phyloP scores from a whole-genome alignment of 139 green algal genomes.

The Dunaliella primolecta region DNA sequence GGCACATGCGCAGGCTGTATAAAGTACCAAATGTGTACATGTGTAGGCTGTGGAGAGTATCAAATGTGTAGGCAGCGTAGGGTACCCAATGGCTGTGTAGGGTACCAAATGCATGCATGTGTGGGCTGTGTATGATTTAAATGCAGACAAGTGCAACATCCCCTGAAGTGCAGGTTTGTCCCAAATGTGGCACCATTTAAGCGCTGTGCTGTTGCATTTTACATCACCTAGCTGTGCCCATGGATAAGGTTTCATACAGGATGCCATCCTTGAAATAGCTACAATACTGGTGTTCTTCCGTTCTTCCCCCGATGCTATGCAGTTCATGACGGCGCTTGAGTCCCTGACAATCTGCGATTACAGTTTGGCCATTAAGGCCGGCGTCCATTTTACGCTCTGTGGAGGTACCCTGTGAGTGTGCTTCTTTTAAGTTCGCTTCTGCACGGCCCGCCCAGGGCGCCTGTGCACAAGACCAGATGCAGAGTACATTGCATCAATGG shows the following conservation, averaged over 20 bases:
- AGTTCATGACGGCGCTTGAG: conserved; percentile 73
- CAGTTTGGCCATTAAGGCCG: conserved; percentile 81
- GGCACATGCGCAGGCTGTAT: no score
- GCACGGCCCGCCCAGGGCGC: no score
- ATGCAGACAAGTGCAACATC: no score
- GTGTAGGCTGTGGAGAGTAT: no score
- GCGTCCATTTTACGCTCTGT: conserved; percentile 84
- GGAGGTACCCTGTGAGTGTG: conserved; percentile 57
- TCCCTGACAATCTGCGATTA: conserved; percentile 77
- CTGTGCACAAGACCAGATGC: no score
- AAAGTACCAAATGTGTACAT: no score
- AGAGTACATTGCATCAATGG: no score
- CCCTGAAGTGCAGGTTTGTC: background rate
- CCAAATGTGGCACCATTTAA: background rate
- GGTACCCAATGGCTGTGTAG: no score
- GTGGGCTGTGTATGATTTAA: no score
- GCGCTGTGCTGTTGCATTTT: background rate
- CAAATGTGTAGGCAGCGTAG: no score
- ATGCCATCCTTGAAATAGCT: background rate
- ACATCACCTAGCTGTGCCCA: background rate
- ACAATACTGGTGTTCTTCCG: background rate
- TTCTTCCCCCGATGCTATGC: conserved; percentile 52
- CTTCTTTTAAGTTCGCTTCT: no score
- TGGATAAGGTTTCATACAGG: background rate
- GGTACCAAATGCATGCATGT: no score